A percentile compares a stretch with the other conserved stretches of the same genome.
These are phyloP conservation scores for Meyerozyma elateridarum DNA, from an alignment of 1,139 yeast species.

Conservation along the genomic window DNA sequence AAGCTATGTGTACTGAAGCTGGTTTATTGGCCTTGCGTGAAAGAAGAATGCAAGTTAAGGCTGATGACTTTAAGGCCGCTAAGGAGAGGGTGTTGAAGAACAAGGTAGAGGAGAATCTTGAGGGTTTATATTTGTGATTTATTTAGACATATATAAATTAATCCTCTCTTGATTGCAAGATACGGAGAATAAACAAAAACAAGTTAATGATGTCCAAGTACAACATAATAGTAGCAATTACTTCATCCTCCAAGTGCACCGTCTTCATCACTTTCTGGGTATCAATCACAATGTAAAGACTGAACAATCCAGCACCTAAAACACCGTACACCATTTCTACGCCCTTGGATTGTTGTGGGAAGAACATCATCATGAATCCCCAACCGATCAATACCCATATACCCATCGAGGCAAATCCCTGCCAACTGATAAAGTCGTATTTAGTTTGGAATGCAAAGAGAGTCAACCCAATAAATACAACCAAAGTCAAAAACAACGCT, in stretches of 20 bases:
- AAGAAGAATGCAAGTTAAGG: conserved; percentile 97
- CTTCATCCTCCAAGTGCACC: conserved; percentile 80
- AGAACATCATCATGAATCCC: conserved; percentile 65
- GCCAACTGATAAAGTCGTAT: conserved; percentile 74
- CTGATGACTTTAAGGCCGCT: conserved; percentile 90
- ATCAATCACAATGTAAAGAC: conserved; percentile 71
- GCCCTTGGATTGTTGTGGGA: conserved; percentile 50
- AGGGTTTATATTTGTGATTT: conserved; percentile 77
- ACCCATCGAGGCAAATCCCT: conserved; percentile 56
- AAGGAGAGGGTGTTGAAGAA: conserved; percentile 96
- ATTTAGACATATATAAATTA: conserved; percentile 6
- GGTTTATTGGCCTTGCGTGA: conserved; percentile 94
- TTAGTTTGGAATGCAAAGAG: conserved; percentile 77
- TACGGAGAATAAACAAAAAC: conserved; percentile 70
- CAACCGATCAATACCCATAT: conserved; percentile 70
- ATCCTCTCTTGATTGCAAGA: conserved; percentile 50
- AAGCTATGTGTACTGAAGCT: conserved; percentile 97
- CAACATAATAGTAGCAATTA: conserved; percentile 70
- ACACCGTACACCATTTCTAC: conserved; percentile 64
- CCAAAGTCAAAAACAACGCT: conserved; percentile 65
- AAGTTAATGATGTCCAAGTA: conserved; percentile 80
- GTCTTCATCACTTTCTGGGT: conserved; percentile 79
- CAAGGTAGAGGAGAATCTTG: conserved; percentile 94
- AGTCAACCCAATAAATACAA: conserved; percentile 72
- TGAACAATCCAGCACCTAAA: conserved; percentile 70